phyloP scores from a whole-genome alignment of 2,329 filamentous ascomycete species.

The Tricladium varicosporioides region DNA sequence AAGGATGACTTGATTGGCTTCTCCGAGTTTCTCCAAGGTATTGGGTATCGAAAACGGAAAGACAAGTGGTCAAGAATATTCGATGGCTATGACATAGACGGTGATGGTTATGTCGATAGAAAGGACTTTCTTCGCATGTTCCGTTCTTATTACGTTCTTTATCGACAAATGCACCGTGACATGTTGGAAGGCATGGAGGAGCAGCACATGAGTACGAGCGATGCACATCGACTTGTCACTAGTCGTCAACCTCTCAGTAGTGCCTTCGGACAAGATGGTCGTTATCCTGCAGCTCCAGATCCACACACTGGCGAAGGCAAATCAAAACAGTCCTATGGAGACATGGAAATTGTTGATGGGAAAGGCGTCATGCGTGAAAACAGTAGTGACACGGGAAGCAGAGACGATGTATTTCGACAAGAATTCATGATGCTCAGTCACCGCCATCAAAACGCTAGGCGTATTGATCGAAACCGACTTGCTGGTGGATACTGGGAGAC shows the following conservation, averaged over 20 bases:
- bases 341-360: slow-evolving; percentile 61
- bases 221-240: slow-evolving; percentile 73
- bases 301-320: slow-evolving; percentile 65
- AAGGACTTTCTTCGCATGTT: slow-evolving; percentile 91
- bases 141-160: slow-evolving; percentile 85
- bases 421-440: slow-evolving; percentile 43
- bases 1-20: slow-evolving; percentile 88
- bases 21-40: slow-evolving; percentile 81
- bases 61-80: slow-evolving; percentile 75
- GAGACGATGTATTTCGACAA: slow-evolving; percentile 56
- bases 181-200: slow-evolving; percentile 76
- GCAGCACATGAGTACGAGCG: slow-evolving; percentile 71
- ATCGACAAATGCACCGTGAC: slow-evolving; percentile 85
- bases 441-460: slow-evolving; percentile 20
- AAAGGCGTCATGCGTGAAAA: slow-evolving; percentile 59
- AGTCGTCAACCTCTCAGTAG: slow-evolving; percentile 74
- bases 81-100: slow-evolving; percentile 86
- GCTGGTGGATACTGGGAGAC: slow-evolving; percentile 28
- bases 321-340: slow-evolving; percentile 58
- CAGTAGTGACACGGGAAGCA: slow-evolving; percentile 56
- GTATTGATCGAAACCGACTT: background rate
- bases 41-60: slow-evolving; percentile 67
- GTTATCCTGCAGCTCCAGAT: slow-evolving; percentile 61
- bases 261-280: slow-evolving; percentile 69
- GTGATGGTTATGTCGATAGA: slow-evolving; percentile 80